These are phyloP conservation scores for Quercus alba DNA, from an alignment of 306 rosid species.

Conservation along the genomic window DNA sequence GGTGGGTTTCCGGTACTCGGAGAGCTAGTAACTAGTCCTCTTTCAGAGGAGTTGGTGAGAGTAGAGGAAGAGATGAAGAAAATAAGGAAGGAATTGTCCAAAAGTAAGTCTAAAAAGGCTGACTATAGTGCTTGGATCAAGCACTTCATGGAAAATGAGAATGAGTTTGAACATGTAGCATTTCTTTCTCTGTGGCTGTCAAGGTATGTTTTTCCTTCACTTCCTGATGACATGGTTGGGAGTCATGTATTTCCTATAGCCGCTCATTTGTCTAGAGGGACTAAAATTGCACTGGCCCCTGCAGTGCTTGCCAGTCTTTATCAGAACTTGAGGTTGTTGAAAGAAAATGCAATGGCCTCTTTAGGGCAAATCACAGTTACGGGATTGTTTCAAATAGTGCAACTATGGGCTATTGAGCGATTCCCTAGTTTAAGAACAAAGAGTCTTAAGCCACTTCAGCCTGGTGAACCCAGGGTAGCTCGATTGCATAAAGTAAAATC, in stretches of 20 bases:
- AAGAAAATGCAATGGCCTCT: not conserved
- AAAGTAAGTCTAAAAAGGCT: not conserved
- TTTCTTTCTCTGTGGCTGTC: not conserved
- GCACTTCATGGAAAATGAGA: not conserved
- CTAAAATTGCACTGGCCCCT: not conserved
- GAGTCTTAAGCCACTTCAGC: not conserved
- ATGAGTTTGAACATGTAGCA: not conserved
- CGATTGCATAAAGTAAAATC: not conserved
- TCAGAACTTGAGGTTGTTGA: not conserved
- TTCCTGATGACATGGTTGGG: not conserved
- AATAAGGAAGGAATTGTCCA: too few relatives aligned
- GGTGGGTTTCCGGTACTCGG: not conserved
- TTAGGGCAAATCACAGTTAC: not conserved
- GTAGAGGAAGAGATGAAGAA: not conserved
- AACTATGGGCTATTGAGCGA: constrained; percentile 55
- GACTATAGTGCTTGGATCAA: not conserved
- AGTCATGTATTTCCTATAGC: not conserved
- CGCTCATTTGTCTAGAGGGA: constrained; percentile 9
- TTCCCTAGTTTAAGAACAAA: constrained; percentile 19
- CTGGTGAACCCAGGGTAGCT: constrained; percentile 16
- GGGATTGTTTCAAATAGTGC: constrained; percentile 45
- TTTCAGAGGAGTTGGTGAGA: constrained; percentile 12
- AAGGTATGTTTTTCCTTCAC: not conserved
- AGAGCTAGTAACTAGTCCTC: not conserved
- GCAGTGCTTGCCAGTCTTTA: constrained; percentile 7